These are phyloP conservation scores for Elsinoe fawcettii DNA, from an alignment of 2,329 filamentous ascomycete genomes.

Conservation along the genomic window DNA sequence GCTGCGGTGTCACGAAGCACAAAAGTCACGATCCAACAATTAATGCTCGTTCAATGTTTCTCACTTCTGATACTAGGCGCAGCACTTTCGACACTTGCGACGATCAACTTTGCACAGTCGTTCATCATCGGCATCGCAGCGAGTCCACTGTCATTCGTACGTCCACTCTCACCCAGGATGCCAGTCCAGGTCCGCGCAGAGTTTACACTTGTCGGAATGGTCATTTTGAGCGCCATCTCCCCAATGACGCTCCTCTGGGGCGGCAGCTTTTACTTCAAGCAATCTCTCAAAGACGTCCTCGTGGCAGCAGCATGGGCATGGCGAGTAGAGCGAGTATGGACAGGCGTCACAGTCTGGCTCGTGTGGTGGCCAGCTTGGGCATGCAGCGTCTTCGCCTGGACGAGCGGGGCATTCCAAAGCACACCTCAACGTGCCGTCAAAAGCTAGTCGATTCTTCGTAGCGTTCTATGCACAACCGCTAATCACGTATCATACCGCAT, in stretches of 20 bases:
- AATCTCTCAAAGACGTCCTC: conserved; percentile 15
- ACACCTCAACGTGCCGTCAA: neutral
- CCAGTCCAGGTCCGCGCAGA: neutral
- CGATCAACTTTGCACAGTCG: conserved; percentile 87
- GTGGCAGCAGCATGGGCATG: conserved; percentile 19
- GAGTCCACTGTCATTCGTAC: conserved; percentile 69
- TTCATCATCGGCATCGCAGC: conserved; percentile 76
- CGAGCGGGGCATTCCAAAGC: conserved; percentile 13
- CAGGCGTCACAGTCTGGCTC: conserved; percentile 18
- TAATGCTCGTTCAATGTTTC: conserved; percentile 76
- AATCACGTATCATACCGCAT: neutral
- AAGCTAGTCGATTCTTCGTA: neutral
- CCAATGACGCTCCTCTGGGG: conserved; percentile 17
- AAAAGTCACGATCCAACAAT: conserved; percentile 58
- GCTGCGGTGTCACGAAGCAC: conserved; percentile 29
- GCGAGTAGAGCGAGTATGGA: conserved; percentile 19
- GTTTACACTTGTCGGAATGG: conserved; percentile 13
- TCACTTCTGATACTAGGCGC: conserved; percentile 88
- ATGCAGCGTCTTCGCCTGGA: conserved; percentile 17
- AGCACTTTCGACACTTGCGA: conserved; percentile 85
- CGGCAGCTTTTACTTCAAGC: conserved; percentile 13
- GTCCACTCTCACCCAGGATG: conserved; percentile 22
- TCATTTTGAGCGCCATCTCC: conserved; percentile 15
- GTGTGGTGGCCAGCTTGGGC: conserved; percentile 20
- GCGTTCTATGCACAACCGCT: neutral